Base-by-base conservation (phyloP, 1,284 basidiomycete species). In the Apiotrichum porosum region DNA sequence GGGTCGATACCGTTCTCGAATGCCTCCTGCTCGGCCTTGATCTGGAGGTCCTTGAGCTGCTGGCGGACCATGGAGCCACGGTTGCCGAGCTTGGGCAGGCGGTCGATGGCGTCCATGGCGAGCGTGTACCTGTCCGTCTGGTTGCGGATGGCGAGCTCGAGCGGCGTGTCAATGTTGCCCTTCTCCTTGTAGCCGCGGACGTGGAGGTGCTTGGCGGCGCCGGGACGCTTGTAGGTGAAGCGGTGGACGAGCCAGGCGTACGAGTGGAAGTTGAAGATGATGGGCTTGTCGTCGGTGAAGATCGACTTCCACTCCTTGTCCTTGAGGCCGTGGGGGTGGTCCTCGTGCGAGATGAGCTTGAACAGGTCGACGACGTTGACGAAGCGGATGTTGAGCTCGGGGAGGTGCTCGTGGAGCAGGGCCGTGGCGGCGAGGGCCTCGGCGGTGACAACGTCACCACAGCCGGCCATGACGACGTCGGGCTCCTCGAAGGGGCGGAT, bases 251-350 rank as follows among this genome's bases (percentile, higher is more conserved):
- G 67, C 56, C 67, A 67, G 38, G 66, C 68, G 56, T 62, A 68
- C 2, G 88, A 85, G 68, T 92, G 90, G 75, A 87, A 91, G 74
- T 88, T 89, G 75, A 90, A 79, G 62, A 87, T 79, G 37, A 91
- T 74, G 0, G 81, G 80, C 60, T 76, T 80, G 65, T 88, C 81
- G 15, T 67, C 60, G 5, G 86, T 88, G 74, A 91, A 88, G 22
- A 90, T 77, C 19, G 78, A 75, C 30, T 80, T 74, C 65, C 86
- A 91, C 8, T 80, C 80, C 1, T 78, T 78, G 37, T 81, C 76
- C 32, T 3, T 77, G 46, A 89, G 76, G 1, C 85, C 78, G 57
- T 90, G 88, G 24, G 54, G 54, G 30, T 56, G 54, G 35, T 45
- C 40, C 9, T 56, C 24, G 47, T 47, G 34, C 28, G 42, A 47